phyloP scores from a whole-genome alignment of 83 land plant genomes.

The Picea abies region DNA sequence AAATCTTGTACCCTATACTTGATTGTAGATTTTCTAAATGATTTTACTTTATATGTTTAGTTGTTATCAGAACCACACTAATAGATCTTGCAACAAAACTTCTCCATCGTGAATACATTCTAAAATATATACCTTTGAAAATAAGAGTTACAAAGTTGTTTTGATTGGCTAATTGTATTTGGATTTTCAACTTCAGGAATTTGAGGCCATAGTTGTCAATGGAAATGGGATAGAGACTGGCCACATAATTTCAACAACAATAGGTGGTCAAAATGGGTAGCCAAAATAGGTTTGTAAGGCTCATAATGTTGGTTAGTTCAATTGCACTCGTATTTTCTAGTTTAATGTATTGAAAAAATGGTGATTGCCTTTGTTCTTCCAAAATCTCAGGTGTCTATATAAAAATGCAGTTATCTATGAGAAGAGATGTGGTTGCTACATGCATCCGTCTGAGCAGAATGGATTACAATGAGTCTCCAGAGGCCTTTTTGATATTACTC shows the following conservation, averaged over 20 bases:
- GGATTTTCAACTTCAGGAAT: slow-evolving; percentile 25
- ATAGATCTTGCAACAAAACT: too few relatives aligned
- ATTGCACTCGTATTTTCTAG: too few relatives aligned
- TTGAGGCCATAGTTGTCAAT: slow-evolving; percentile 43
- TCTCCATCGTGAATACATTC: too few relatives aligned
- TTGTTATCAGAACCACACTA: too few relatives aligned
- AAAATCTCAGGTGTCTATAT: neutral
- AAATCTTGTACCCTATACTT: too few relatives aligned
- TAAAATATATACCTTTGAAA: too few relatives aligned
- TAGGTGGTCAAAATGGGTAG: slow-evolving; percentile 66
- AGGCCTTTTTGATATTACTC: too few relatives aligned
- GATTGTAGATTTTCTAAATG: too few relatives aligned
- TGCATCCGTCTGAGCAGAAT: too few relatives aligned
- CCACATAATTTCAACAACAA: slow-evolving; percentile 56
- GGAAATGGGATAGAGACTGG: slow-evolving; percentile 72
- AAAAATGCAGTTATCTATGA: neutral
- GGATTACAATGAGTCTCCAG: too few relatives aligned
- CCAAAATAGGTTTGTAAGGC: slow-evolving; percentile 59
- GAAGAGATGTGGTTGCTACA: too few relatives aligned
- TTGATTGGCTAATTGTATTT: neutral
- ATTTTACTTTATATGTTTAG: too few relatives aligned
- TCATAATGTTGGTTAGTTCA: neutral
- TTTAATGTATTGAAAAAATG: neutral
- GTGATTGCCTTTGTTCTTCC: neutral
- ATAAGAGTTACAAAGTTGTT: neutral